Evolutionary conservation across 1,139 yeast genomes (phyloP).

Genomic region (Meyerozyma athensensis): DNA sequence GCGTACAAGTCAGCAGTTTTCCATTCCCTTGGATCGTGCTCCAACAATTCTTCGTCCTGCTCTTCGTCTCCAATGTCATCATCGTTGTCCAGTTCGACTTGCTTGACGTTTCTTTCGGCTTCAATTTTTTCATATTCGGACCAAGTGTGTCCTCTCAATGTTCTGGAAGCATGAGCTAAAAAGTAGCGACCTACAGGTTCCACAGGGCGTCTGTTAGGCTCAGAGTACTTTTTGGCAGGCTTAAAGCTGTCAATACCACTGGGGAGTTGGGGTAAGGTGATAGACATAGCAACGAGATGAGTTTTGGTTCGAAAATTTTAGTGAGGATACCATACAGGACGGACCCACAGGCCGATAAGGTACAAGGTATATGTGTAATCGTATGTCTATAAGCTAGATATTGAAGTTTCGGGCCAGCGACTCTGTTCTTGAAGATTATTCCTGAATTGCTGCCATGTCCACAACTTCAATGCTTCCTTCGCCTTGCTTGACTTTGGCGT

Average conservation of each 20-base stretch:
- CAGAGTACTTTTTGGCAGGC: conserved; percentile 48
- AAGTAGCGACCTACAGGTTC: conserved; percentile 97
- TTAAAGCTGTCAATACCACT: conserved; percentile 48
- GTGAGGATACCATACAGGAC: conserved; percentile 1
- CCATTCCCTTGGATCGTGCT: conserved; percentile 97
- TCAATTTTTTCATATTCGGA: conserved; percentile 93
- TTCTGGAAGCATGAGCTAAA: conserved; percentile 95
- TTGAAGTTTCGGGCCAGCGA: background rate
- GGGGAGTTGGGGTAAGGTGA: conserved; percentile 36
- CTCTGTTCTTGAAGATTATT: conserved; percentile 14
- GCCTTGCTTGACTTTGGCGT: conserved; percentile 43
- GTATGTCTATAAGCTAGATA: background rate
- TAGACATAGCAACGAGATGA: conserved; percentile 20
- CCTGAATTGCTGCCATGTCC: conserved; percentile 84
- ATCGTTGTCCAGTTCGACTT: conserved; percentile 63
- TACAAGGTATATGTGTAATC: no score
- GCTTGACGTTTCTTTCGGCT: conserved; percentile 82
- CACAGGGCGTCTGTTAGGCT: conserved; percentile 77
- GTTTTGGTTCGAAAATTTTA: conserved; percentile 1
- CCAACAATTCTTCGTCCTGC: conserved; percentile 76
- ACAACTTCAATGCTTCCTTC: conserved; percentile 77
- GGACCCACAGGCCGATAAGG: no score
- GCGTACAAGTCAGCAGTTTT: conserved; percentile 94
- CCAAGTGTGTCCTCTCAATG: conserved; percentile 97
- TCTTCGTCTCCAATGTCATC: conserved; percentile 73